Evolutionary conservation across 1,139 yeast species (phyloP), one percentile per base, ranked within the genome.

Genomic region (Zygoascus meyerae): DNA sequence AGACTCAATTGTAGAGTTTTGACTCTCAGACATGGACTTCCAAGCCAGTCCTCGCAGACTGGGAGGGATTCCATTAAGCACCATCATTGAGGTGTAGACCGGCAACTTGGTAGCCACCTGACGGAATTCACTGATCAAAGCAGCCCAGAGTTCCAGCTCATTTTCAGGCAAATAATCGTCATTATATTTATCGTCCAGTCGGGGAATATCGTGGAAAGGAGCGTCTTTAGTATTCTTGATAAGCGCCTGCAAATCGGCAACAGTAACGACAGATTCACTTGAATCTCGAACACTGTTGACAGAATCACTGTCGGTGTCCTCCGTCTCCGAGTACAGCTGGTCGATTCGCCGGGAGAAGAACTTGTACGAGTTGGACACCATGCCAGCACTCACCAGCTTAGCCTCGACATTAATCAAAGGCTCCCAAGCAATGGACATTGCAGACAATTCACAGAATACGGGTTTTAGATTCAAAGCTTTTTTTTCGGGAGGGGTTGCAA

Each of bases 11-110:
- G 65, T 56, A 21, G 60, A 52, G 14, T 65, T 64, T 34, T 59
- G 53, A 7, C 66, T 63, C 42, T 64, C 63, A 26, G 67, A 55
- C 67, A 68, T 61, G 42, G 68, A 55, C 38, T 58, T 59, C 72
- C 72, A 68, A 15, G 62, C 68, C 21, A 55, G 52, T 10, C 71
- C 72, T 16, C 72, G 58, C 32, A 68, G 52, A 2, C 69, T 65
- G 5, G 69, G 67, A 2, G 72, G 72, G 26, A 68, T 57, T n/a
- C 71, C 72, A 3, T 63, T 58, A 47, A 66, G 59, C 32, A 68
- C 60, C 66, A 63, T 58, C 32, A 55, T 52, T 38, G 50, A 53
- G 28, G 61, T 50, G 45, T 62, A 62, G 39, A 56, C 54, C 21
- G 71, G 71, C n/a, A 63, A 53, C 37, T 57, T 53, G 11, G 56